Percentiles rank a stretch among this genome's conserved stretches.
phyloP scores from a whole-genome alignment of 2,329 filamentous ascomycete genomes.

The Fusarium ramigenum region DNA sequence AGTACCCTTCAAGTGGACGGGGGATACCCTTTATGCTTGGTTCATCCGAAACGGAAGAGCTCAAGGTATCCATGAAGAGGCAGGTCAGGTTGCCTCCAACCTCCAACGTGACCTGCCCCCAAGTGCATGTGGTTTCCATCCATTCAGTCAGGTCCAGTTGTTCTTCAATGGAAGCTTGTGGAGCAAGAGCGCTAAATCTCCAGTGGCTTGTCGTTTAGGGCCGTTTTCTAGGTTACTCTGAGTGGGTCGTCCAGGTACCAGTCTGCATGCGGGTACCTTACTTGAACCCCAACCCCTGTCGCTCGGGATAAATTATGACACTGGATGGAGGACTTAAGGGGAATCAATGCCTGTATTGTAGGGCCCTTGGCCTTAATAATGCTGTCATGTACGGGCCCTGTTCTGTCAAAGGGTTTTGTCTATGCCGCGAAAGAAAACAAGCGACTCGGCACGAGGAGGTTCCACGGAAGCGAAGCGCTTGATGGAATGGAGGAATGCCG shows the following conservation, averaged over 20 bases:
- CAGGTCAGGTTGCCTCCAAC: slow-evolving; percentile 35
- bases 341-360: slow-evolving; percentile 15
- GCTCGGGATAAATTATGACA: slow-evolving; percentile 20
- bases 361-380: slow-evolving; percentile 2
- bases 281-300: slow-evolving; percentile 23
- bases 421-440: slow-evolving; percentile 8
- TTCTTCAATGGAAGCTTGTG: slow-evolving; percentile 33
- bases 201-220: slow-evolving; percentile 32
- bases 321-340: slow-evolving; percentile 6
- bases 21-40: slow-evolving; percentile 40
- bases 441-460: slow-evolving; percentile 8
- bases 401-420: background rate
- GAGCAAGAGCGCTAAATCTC: slow-evolving; percentile 34
- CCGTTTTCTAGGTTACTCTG: slow-evolving; percentile 26
- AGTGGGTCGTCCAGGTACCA: slow-evolving; percentile 24
- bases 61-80: slow-evolving; percentile 16
- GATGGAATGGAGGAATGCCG: slow-evolving; percentile 2
- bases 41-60: slow-evolving; percentile 23
- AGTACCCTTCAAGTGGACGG: slow-evolving; percentile 22
- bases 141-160: slow-evolving; percentile 18
- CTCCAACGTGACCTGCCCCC: slow-evolving; percentile 38
- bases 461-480: background rate
- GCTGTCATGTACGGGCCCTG: background rate
- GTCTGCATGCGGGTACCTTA: slow-evolving; percentile 33
- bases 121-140: slow-evolving; percentile 12